Evolutionary conservation across 2,329 filamentous ascomycete species (phyloP).

Genomic region (Aspergillus sp.): DNA sequence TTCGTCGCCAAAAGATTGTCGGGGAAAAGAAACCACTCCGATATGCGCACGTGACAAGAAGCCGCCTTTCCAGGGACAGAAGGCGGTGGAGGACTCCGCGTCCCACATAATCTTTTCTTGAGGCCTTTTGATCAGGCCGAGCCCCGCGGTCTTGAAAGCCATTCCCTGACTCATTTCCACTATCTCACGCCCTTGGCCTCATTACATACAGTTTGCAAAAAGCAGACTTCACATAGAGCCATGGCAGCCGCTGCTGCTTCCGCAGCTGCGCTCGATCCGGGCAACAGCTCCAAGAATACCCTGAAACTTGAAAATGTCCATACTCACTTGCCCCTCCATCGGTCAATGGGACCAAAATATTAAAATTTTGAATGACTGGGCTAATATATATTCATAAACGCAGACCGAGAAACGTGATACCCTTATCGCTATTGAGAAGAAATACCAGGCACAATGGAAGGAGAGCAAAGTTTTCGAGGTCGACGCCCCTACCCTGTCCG

Average conservation of each 20-base stretch:
- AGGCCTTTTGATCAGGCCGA: conserved; percentile 14
- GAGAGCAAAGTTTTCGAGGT: conserved; percentile 76
- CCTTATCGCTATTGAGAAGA: conserved; percentile 65
- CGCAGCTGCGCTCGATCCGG: conserved; percentile 55
- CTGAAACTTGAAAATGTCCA: conserved; percentile 62
- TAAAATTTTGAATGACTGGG: conserved; percentile 7
- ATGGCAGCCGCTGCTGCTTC: conserved; percentile 51
- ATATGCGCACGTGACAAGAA: conserved; percentile 20
- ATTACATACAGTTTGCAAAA: conserved; percentile 24
- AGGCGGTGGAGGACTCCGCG: conserved; percentile 18
- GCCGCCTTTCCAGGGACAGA: conserved; percentile 1
- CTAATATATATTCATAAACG: conserved; percentile 16
- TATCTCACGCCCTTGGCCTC: conserved; percentile 16
- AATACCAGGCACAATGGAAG: conserved; percentile 86
- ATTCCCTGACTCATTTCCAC: conserved; percentile 10
- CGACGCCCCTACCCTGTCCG: conserved; percentile 75
- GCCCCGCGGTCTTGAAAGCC: conserved; percentile 19
- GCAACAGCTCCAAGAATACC: conserved; percentile 58
- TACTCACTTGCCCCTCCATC: conserved; percentile 24
- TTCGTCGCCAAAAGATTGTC: conserved; percentile 4
- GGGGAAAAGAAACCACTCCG: conserved; percentile 23
- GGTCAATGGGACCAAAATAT: conserved; percentile 20
- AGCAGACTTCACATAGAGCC: conserved; percentile 27
- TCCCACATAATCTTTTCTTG: conserved; percentile 23
- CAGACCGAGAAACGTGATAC: conserved; percentile 34